Evolutionary conservation across 23 red algal genomes (phyloP).

Genomic region (Gracilaria caudata): DNA sequence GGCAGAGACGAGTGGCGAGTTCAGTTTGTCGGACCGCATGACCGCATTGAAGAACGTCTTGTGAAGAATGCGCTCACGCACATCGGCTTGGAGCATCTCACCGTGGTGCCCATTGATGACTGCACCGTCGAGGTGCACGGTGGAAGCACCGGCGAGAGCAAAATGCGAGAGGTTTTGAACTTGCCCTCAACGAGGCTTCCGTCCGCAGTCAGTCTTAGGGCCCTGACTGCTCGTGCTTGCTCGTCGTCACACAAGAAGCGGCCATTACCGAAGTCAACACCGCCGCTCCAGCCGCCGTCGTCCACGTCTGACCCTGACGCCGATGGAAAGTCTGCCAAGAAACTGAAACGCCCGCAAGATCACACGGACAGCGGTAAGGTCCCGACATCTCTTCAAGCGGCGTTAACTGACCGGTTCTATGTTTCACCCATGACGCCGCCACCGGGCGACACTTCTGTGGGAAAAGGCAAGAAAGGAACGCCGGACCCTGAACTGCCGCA

Average conservation of each 20-base stretch:
- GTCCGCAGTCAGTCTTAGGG: not conserved
- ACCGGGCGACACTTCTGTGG: not conserved
- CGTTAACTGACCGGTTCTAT: constrained; percentile 30
- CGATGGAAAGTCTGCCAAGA: not conserved
- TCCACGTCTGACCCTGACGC: not conserved
- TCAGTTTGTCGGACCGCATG: constrained; percentile 15
- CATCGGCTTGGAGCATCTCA: not conserved
- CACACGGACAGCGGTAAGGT: constrained; percentile 9
- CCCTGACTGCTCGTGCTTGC: not conserved
- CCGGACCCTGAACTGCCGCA: constrained; percentile 32
- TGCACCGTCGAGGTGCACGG: constrained; percentile 30
- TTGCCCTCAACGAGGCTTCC: not conserved
- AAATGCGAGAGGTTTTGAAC: not conserved
- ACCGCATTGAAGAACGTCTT: not conserved
- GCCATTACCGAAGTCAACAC: not conserved
- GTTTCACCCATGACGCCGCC: constrained; percentile 70
- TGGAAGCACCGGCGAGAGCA: not conserved
- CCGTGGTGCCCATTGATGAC: constrained; percentile 1
- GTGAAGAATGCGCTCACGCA: constrained; percentile 14
- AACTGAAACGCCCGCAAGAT: constrained; percentile 17
- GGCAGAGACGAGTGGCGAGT: constrained; percentile 30
- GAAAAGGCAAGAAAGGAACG: constrained; percentile 29
- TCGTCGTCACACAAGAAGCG: not conserved
- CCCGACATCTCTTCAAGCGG: constrained; percentile 22
- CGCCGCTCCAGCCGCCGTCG: not conserved